phyloP scores from a whole-genome alignment of 805 yeast genomes.

The Candida sanyiensis region DNA sequence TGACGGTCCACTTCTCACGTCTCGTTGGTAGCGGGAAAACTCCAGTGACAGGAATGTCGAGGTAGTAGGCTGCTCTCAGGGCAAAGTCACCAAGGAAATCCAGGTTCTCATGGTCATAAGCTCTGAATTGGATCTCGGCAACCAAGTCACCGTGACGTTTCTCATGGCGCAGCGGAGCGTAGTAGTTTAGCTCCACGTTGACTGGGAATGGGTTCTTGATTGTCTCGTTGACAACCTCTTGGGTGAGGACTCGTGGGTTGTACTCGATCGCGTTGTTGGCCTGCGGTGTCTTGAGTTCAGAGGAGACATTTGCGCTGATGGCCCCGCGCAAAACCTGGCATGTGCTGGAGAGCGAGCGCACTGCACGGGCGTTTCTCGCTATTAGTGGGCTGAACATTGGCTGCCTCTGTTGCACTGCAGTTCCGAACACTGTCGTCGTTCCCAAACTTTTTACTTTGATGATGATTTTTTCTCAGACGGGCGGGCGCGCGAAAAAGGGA shows the following conservation, averaged over 20 bases:
- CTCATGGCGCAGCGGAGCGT: slow-evolving; percentile 70
- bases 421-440: slow-evolving; percentile 10
- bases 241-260: slow-evolving; percentile 33
- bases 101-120: slow-evolving; percentile 63
- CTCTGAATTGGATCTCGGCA: slow-evolving; percentile 70
- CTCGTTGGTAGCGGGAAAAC: slow-evolving; percentile 63
- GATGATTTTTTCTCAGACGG: slow-evolving; percentile 3
- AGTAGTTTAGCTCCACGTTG: slow-evolving; percentile 74
- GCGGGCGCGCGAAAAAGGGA: no score
- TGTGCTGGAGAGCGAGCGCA: slow-evolving; percentile 13
- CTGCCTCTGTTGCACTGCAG: not conserved
- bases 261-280: slow-evolving; percentile 22
- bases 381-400: slow-evolving; percentile 4
- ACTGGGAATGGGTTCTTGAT: slow-evolving; percentile 65
- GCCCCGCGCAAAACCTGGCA: slow-evolving; percentile 11
- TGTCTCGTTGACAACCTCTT: slow-evolving; percentile 30
- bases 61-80: slow-evolving; percentile 80
- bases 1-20: slow-evolving; percentile 89
- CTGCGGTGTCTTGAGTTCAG: slow-evolving; percentile 8
- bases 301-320: slow-evolving; percentile 9
- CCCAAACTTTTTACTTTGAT: slow-evolving; percentile 5
- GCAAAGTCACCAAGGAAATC: slow-evolving; percentile 82
- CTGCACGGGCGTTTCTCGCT: slow-evolving; percentile 3
- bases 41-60: slow-evolving; percentile 81
- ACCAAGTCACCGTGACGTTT: slow-evolving; percentile 67